These are phyloP conservation scores for Edaphochlamys debaryana DNA, from an alignment of 139 green algal genomes.

Conservation along the genomic window DNA sequence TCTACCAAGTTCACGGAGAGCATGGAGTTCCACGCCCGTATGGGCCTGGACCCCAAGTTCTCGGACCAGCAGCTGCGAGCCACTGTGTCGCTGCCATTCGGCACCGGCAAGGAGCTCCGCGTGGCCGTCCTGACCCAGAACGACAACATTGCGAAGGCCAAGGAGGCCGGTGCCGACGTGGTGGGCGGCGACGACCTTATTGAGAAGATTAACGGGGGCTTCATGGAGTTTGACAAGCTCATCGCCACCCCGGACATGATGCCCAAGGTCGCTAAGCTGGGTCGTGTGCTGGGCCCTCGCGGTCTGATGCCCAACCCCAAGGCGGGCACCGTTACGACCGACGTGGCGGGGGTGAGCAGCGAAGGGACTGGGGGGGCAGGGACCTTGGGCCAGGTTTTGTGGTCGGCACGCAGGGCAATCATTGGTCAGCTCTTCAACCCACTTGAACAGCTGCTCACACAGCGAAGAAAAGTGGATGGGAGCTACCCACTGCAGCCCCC, in stretches of 20 bases:
- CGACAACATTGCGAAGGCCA: slow-evolving; percentile 84
- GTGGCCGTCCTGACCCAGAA: slow-evolving; percentile 94
- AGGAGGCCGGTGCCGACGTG: slow-evolving; percentile 91
- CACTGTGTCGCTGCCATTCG: slow-evolving; percentile 93
- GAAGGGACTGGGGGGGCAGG: no score
- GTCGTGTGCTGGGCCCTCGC: slow-evolving; percentile 90
- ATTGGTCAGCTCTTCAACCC: no score
- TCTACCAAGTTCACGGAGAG: slow-evolving; percentile 97
- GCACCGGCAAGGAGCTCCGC: slow-evolving; percentile 94
- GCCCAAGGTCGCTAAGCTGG: slow-evolving; percentile 98
- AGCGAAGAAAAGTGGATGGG: no score
- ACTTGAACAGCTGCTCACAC: no score
- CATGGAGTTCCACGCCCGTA: slow-evolving; percentile 92
- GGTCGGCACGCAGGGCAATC: no score
- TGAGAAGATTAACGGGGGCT: slow-evolving; percentile 92
- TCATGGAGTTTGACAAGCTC: slow-evolving; percentile 99
- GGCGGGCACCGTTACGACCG: slow-evolving; percentile 98
- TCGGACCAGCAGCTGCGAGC: slow-evolving; percentile 98
- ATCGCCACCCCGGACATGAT: slow-evolving; percentile 99
- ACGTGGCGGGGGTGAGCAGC: slow-evolving; percentile 84
- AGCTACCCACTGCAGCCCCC: no score
- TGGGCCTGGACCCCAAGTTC: slow-evolving; percentile 94
- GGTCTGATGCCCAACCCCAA: slow-evolving; percentile 99
- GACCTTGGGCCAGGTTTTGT: no score
- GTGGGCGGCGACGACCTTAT: slow-evolving; percentile 95